Base-by-base conservation (phyloP, 768 basidiomycete genomes). In the Agaricus blazei region DNA sequence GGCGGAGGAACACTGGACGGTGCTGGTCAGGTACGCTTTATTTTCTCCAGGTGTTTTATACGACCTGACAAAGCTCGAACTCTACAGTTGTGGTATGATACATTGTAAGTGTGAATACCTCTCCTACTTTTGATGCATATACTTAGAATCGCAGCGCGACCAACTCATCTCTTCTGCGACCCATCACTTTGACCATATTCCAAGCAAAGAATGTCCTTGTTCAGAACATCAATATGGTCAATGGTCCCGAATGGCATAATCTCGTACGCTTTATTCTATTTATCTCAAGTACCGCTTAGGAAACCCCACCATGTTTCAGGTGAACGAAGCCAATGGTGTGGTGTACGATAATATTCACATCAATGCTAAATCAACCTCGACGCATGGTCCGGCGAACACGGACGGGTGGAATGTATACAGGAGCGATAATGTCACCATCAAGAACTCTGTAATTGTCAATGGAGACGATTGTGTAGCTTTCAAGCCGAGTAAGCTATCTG, bases 1-100 rank as follows among this genome's bases (percentile, higher is more conserved):
- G 84, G 85, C 6, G 83, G 84, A 36, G 85, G 85, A 9, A 83
- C 81, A 2, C 71, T 88, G 15, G 83, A 85, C 62, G 85, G 84
- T 15, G 75, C 77, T 31, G 85, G 85, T 9, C 84, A 86, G 68
- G 79, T 80, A 58, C 51, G 75, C 50, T 9, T 40, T 23, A 26
- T 44, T 28, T 15, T 29, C 40, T 24, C 14, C 26, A 36, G 23
- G 14, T 24, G 34, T 34, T 34, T 34, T 6, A 28, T 4, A 11
- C 48, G 31, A 26, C 26, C 48, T 44, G 19, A 37, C 11, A 26
- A 28, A 9, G 44, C 53, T n/a, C 12, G 12, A 29, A 7, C 28
- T 15, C 23, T 6, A 3, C 41, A 81, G 79, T 67, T 73, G 4
- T 83, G 82, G 82, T 83, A 78, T 61, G 80, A 83, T 57, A 73